phyloP scores from a whole-genome alignment of 1,139 yeast species.

The Suhomyces kunorum region DNA sequence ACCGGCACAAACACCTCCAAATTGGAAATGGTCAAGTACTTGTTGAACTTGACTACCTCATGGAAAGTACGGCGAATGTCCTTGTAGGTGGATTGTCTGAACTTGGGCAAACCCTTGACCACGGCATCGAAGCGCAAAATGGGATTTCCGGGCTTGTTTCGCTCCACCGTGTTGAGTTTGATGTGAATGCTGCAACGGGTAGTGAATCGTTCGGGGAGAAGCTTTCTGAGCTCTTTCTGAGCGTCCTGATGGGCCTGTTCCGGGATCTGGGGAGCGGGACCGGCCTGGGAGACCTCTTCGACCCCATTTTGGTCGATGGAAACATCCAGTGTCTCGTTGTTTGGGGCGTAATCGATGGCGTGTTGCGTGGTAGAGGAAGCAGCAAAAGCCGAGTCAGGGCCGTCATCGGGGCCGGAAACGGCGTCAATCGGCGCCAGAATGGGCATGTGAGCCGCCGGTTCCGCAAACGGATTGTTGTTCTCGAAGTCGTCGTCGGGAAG shows the following conservation, averaged over 20 bases:
- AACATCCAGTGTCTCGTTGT: constrained; percentile 4
- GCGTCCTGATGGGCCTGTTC: constrained; percentile 14
- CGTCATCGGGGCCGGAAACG: background rate
- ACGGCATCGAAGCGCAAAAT: constrained; percentile 45
- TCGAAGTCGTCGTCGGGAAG: constrained; percentile 62
- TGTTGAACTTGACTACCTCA: constrained; percentile 76
- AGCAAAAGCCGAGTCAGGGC: background rate
- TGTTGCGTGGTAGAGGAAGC: background rate
- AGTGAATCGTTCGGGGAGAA: constrained; percentile 54
- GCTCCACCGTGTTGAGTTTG: constrained; percentile 36
- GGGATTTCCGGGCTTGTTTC: constrained; percentile 46
- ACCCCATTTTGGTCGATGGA: background rate
- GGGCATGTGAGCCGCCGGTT: constrained; percentile 23
- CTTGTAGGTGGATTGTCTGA: constrained; percentile 67
- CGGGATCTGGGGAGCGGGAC: background rate
- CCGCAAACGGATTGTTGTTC: constrained; percentile 64
- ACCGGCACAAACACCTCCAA: constrained; percentile 94
- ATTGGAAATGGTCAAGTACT: constrained; percentile 74
- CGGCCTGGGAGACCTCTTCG: background rate
- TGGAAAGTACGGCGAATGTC: constrained; percentile 79
- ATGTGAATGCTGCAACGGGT: constrained; percentile 34
- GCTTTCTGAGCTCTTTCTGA: constrained; percentile 42
- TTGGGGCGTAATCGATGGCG: background rate
- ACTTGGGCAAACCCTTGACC: constrained; percentile 64
- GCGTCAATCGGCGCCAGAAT: background rate